These are phyloP conservation scores for Lunularia cruciata DNA, from an alignment of 225 moss, liverwort and hornwort genomes.

Conservation along the genomic window DNA sequence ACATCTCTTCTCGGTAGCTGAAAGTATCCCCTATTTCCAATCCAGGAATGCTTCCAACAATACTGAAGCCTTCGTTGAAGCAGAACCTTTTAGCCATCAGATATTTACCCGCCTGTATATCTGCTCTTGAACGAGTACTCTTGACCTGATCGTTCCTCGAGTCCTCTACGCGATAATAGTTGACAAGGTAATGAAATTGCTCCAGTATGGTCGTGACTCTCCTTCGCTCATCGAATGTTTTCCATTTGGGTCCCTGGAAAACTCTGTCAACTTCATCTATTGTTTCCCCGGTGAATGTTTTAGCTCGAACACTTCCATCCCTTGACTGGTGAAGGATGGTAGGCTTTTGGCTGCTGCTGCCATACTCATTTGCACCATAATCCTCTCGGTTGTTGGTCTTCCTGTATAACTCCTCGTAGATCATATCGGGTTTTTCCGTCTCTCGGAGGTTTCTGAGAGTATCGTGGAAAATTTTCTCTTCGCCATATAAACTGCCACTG, in stretches of 20 bases:
- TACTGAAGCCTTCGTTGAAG: conserved; percentile 14
- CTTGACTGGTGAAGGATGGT: too few species aligned
- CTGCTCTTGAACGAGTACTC: not conserved
- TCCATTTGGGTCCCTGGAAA: not conserved
- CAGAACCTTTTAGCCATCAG: conserved; percentile 7
- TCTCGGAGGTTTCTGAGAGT: too few species aligned
- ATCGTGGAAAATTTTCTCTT: too few species aligned
- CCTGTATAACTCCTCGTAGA: too few species aligned
- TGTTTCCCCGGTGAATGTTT: too few species aligned
- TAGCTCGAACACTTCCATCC: too few species aligned
- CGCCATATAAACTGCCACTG: too few species aligned
- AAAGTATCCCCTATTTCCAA: conserved; percentile 27
- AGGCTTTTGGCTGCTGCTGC: too few species aligned
- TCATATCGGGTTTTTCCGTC: too few species aligned
- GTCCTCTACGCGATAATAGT: not conserved
- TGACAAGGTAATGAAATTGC: conserved; percentile 6
- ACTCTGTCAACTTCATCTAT: conserved; percentile 6
- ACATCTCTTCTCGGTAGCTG: conserved; percentile 18
- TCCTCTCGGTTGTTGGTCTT: too few species aligned
- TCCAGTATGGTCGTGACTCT: not conserved
- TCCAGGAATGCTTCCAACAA: conserved; percentile 24
- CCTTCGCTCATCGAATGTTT: not conserved
- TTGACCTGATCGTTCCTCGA: too few species aligned
- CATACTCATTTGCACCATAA: too few species aligned
- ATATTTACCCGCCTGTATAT: not conserved